phyloP scores from a whole-genome alignment of 129 eudicot species.

The Chrysanthemum makinoi region DNA sequence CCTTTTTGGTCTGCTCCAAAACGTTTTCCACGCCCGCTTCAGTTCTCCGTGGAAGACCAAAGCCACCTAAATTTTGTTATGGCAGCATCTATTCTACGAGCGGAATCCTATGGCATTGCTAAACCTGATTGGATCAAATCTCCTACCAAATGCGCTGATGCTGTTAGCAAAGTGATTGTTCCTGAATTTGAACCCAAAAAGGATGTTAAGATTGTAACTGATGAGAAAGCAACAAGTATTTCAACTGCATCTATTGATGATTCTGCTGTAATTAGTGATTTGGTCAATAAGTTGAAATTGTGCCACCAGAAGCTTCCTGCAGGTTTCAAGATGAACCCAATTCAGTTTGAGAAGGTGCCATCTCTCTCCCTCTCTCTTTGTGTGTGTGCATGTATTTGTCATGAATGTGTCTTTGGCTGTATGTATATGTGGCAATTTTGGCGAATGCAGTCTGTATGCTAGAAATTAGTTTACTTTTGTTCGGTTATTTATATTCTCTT shows the following conservation, averaged over 20 bases:
- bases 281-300: slow-evolving; percentile 48
- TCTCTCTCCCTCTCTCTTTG: slow-evolving; percentile 5
- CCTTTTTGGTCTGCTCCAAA: slow-evolving; percentile 97
- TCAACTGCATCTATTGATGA: slow-evolving; percentile 82
- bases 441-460: no score
- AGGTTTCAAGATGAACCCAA: slow-evolving; percentile 82
- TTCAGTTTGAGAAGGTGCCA: slow-evolving; percentile 91
- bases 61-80: slow-evolving; percentile 65
- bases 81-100: slow-evolving; percentile 78
- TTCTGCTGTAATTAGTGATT: slow-evolving; percentile 62
- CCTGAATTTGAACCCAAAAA: slow-evolving; percentile 83
- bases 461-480: not conserved
- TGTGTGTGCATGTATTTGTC: slow-evolving; percentile 11
- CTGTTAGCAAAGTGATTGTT: slow-evolving; percentile 62
- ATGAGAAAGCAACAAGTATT: slow-evolving; percentile 77
- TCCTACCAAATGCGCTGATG: slow-evolving; percentile 57
- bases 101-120: slow-evolving; percentile 84
- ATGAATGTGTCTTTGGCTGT: not conserved
- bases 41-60: slow-evolving; percentile 60
- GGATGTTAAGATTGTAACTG: slow-evolving; percentile 80
- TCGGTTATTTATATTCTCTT: no score
- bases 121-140: slow-evolving; percentile 79
- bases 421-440: no score
- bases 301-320: slow-evolving; percentile 53
- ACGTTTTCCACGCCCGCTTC: slow-evolving; percentile 78